Evolutionary conservation across 257 asterid species (phyloP), one percentile per base, ranked within the genome.

Genomic region (Rubia yunnanensis): DNA sequence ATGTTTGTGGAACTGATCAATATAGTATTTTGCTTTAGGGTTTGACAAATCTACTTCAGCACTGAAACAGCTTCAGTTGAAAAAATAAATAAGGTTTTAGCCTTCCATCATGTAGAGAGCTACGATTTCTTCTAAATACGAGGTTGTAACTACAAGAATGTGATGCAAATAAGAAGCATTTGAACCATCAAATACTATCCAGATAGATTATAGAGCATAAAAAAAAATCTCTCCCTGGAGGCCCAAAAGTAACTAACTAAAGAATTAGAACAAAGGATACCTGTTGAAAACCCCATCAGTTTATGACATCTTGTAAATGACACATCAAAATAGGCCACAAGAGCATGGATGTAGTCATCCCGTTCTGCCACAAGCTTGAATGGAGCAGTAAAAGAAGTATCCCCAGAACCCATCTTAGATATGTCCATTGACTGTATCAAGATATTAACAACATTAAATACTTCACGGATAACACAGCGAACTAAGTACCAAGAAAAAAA

Each of bases 361-460:
- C 95, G 92, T 71, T 81, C 95, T 10, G 97, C 99, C 35, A 94
- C 85, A 17, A 94, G 97, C 91, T 94, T 94, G 79, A 94, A 90
- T 64, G 96, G 97, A 55, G 94, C 97, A 14, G 88, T 83, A 82
- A 94, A 94, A 38, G 99, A 90, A 67, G 89, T 88, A 76, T 90
- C 99, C 3, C 78, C 94, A 13, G 92, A 52, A 67, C 76, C 71
- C 99, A 94, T 94, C 86, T 88, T 94, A 5, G 97, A 90, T 60
- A 94, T 94, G 82, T 94, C 99, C 96, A 94, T 90, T 6, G 97
- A 86, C 97, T 94, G 79, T 63, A 66, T 54, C 72, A 64, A 61
- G 23, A 66, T 3, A 35, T 54, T 22, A 35, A 49, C 28, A 22
- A 10, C 3, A 49, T 20, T 24, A 68, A 0, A 44, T 15, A 58